These are phyloP conservation scores for Clausena lansium DNA, from an alignment of 345 rosid genomes.

Conservation along the genomic window DNA sequence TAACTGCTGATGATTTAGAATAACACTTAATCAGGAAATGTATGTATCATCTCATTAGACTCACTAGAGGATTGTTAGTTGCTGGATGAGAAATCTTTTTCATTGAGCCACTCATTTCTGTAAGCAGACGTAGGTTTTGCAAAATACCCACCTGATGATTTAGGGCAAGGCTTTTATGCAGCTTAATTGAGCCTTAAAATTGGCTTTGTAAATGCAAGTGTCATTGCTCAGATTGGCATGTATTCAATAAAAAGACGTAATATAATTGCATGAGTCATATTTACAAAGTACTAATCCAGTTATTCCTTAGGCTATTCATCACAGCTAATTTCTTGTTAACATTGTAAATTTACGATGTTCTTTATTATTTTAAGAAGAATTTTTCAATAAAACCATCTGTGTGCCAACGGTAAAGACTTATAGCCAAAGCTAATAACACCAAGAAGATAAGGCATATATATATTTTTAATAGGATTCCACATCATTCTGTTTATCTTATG, in stretches of 20 bases:
- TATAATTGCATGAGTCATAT: background rate
- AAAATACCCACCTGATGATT: no score
- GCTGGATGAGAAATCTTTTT: no score
- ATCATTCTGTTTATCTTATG: background rate
- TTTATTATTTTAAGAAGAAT: no score
- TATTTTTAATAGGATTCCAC: background rate
- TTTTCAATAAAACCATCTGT: no score
- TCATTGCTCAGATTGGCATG: background rate
- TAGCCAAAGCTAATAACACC: background rate
- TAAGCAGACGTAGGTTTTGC: no score
- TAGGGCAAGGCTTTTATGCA: background rate
- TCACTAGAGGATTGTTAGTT: no score
- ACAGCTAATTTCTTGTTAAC: conserved; percentile 7
- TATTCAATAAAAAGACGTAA: no score
- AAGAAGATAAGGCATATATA: background rate
- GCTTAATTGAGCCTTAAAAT: background rate
- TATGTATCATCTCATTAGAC: no score
- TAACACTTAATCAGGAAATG: no score
- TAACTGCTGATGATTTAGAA: no score
- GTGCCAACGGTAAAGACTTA: background rate
- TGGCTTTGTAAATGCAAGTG: background rate
- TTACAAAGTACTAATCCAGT: background rate
- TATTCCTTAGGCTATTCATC: background rate
- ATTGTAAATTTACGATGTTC: no score
- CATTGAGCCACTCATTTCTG: no score